Evolutionary conservation across 768 basidiomycete species (phyloP).

Genomic region (Infundibulicybe gibba): DNA sequence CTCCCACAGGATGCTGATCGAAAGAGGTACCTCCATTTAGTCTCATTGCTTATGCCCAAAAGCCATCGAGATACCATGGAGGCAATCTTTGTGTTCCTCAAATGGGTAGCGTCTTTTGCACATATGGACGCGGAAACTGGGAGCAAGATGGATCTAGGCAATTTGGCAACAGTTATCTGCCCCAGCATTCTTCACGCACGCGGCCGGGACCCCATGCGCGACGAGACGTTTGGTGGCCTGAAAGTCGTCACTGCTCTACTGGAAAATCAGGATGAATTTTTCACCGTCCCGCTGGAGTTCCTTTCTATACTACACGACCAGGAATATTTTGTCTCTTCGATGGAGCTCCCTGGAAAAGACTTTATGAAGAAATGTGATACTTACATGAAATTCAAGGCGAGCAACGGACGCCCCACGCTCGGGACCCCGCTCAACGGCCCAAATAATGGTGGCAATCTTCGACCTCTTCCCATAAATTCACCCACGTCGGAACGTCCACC

Average conservation of each 20-base stretch:
- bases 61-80: slow-evolving; percentile 97
- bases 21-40: slow-evolving; percentile 78
- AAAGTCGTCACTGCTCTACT: slow-evolving; percentile 81
- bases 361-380: slow-evolving; percentile 94
- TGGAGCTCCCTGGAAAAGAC: slow-evolving; percentile 92
- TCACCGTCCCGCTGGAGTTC: slow-evolving; percentile 91
- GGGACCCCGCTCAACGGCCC: slow-evolving; percentile 30
- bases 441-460: slow-evolving; percentile 36
- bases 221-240: slow-evolving; percentile 91
- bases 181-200: slow-evolving; percentile 96
- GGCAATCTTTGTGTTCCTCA: slow-evolving; percentile 95
- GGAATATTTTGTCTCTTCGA: slow-evolving; percentile 83
- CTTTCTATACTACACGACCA: slow-evolving; percentile 83
- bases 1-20: slow-evolving; percentile 75
- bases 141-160: slow-evolving; percentile 96
- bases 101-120: slow-evolving; percentile 99
- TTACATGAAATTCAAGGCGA: slow-evolving; percentile 73
- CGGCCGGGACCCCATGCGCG: slow-evolving; percentile 79
- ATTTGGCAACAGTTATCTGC: slow-evolving; percentile 95
- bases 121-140: slow-evolving; percentile 97
- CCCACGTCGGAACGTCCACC: slow-evolving; percentile 45
- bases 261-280: slow-evolving; percentile 94
- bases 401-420: slow-evolving; percentile 49
- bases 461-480: slow-evolving; percentile 31
- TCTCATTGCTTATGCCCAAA: slow-evolving; percentile 86